These are phyloP conservation scores for Gynandropsis gynandra DNA, from an alignment of 345 rosid genomes.

Conservation along the genomic window DNA sequence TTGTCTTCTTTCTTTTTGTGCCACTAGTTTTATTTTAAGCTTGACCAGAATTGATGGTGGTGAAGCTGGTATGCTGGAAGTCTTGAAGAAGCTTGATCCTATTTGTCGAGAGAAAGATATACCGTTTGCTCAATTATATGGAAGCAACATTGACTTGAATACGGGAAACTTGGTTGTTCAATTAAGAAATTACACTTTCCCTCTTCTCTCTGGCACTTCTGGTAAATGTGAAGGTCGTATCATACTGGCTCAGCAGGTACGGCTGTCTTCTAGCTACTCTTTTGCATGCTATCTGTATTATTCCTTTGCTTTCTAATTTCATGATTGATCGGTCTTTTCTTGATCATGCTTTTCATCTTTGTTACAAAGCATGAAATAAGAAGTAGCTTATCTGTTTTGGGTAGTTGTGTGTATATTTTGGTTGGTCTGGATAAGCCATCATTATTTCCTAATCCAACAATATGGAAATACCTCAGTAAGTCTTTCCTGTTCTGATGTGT, in stretches of 20 bases:
- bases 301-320: slow-evolving; percentile 6
- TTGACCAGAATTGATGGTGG: slow-evolving; percentile 78
- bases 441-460: background rate
- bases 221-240: slow-evolving; percentile 85
- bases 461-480: too few species aligned
- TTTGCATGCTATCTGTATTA: slow-evolving; percentile 4
- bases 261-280: slow-evolving; percentile 16
- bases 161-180: slow-evolving; percentile 55
- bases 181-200: slow-evolving; percentile 77
- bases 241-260: slow-evolving; percentile 96
- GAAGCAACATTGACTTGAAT: slow-evolving; percentile 56
- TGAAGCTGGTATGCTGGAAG: slow-evolving; percentile 79
- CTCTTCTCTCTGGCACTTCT: slow-evolving; percentile 68
- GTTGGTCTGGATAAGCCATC: background rate
- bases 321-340: background rate
- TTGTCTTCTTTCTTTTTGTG: slow-evolving; percentile 71
- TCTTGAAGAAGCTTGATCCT: slow-evolving; percentile 78
- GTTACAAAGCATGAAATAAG: slow-evolving; percentile 11
- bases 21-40: slow-evolving; percentile 77
- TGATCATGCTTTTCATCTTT: slow-evolving; percentile 7
- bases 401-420: too few species aligned
- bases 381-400: slow-evolving; percentile 6
- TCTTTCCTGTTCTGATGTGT: too few species aligned
- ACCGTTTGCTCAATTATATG: slow-evolving; percentile 91
- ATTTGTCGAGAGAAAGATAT: slow-evolving; percentile 54